These are phyloP conservation scores for Pezicula carpinea DNA, from an alignment of 2,329 filamentous ascomycete species.

Conservation along the genomic window DNA sequence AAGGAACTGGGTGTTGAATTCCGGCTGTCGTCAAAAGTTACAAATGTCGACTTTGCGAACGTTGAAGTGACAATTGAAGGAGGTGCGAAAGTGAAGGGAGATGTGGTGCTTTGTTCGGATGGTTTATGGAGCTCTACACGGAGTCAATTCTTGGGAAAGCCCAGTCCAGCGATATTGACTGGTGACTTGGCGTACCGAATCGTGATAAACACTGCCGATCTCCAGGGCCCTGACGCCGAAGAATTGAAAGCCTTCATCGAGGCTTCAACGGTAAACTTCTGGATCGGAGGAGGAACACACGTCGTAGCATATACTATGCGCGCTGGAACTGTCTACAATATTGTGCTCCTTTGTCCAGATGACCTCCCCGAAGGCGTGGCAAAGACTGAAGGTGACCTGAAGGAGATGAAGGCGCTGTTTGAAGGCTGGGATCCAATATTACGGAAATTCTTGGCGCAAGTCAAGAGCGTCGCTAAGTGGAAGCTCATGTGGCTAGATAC, in stretches of 20 bases:
- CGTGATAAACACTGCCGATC: conserved; percentile 46
- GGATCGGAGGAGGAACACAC: conserved; percentile 59
- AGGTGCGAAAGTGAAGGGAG: conserved; percentile 35
- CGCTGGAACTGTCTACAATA: conserved; percentile 55
- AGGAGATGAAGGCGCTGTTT: conserved; percentile 59
- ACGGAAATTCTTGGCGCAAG: conserved; percentile 38
- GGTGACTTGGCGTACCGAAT: conserved; percentile 64
- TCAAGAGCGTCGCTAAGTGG: conserved; percentile 63
- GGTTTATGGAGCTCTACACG: conserved; percentile 59
- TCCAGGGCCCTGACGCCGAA: conserved; percentile 39
- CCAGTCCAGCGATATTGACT: conserved; percentile 48
- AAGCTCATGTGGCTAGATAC: conserved; percentile 52
- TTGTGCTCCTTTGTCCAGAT: conserved; percentile 63
- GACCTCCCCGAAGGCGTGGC: conserved; percentile 50
- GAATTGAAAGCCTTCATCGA: conserved; percentile 48
- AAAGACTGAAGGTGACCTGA: conserved; percentile 46
- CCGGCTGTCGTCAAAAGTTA: conserved; percentile 33
- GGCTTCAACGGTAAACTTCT: conserved; percentile 51
- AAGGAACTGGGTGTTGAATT: conserved; percentile 34
- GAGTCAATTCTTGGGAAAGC: conserved; percentile 39
- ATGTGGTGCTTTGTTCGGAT: conserved; percentile 59
- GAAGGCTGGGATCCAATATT: conserved; percentile 59
- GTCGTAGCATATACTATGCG: conserved; percentile 59
- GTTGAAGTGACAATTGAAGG: conserved; percentile 14
- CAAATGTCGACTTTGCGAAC: conserved; percentile 17